A percentile compares a stretch with the other conserved stretches of the same genome.
These are phyloP conservation scores for Auxenochlorella pyrenoidosa DNA, from an alignment of 139 green algal genomes.

Conservation along the genomic window DNA sequence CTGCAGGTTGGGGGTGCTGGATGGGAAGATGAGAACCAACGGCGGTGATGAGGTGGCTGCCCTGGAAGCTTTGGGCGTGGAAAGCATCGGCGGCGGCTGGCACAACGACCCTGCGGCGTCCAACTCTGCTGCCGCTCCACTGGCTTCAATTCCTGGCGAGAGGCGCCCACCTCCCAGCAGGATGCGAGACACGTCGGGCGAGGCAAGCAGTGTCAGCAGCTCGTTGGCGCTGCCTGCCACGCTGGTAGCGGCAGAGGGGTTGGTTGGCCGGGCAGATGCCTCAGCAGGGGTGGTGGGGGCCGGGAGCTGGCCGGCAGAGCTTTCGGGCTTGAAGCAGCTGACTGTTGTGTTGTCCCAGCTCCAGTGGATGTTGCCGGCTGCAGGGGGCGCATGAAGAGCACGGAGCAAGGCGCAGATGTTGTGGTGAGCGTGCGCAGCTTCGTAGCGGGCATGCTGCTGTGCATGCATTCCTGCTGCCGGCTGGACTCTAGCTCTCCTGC, in stretches of 20 bases:
- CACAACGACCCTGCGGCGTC: too few species aligned
- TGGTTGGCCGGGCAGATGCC: background rate
- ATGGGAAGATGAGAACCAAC: too few species aligned
- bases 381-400: background rate
- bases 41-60: too few species aligned
- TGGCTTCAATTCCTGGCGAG: background rate
- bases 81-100: too few species aligned
- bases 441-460: background rate
- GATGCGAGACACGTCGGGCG: background rate
- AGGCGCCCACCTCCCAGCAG: background rate
- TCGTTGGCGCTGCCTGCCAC: background rate
- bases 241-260: background rate
- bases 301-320: background rate
- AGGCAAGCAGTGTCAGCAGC: background rate
- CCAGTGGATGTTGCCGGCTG: background rate
- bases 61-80: too few species aligned
- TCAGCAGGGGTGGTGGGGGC: background rate
- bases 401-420: too few species aligned
- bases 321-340: background rate
- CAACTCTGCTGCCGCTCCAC: background rate
- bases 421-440: too few species aligned
- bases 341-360: constrained; percentile 10
- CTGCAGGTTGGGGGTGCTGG: too few species aligned
- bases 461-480: too few species aligned
- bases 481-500: too few species aligned